These are phyloP conservation scores for Creolimax fragrantissima DNA, from an alignment of 78 protist species.

Conservation along the genomic window DNA sequence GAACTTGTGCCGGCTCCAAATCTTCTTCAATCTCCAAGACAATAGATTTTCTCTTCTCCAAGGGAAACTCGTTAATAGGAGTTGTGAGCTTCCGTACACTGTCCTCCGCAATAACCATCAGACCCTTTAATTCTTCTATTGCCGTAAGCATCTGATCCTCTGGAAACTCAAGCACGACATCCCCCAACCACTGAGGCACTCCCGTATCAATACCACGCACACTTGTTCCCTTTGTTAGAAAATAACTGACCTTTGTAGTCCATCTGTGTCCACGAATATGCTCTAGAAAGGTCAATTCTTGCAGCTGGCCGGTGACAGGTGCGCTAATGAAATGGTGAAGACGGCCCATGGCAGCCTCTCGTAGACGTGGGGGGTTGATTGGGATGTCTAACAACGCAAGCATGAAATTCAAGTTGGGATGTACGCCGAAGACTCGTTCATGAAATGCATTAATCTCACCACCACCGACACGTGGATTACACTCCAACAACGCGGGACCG, in stretches of 20 bases:
- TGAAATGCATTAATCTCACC: neutral
- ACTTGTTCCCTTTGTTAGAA: neutral
- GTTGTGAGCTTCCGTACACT: neutral
- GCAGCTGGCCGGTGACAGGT: neutral
- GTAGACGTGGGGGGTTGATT: neutral
- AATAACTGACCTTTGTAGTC: neutral
- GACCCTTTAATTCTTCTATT: neutral
- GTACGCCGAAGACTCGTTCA: neutral
- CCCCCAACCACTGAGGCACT: slow-evolving; percentile 13
- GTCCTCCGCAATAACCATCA: neutral
- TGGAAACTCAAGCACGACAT: neutral
- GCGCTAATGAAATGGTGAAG: neutral
- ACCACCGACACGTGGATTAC: neutral
- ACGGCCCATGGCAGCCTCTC: neutral
- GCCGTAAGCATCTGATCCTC: neutral
- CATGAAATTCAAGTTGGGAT: neutral
- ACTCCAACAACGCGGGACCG: neutral
- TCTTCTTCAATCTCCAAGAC: neutral
- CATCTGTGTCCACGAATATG: neutral
- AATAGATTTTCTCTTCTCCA: neutral
- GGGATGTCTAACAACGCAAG: neutral
- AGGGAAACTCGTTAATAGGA: neutral
- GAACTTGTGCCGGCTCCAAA: neutral
- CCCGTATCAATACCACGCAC: slow-evolving; percentile 10
- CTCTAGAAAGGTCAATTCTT: neutral